Base-by-base conservation (phyloP, 2,329 filamentous ascomycete genomes). In the Chrysoporthe puriensis region DNA sequence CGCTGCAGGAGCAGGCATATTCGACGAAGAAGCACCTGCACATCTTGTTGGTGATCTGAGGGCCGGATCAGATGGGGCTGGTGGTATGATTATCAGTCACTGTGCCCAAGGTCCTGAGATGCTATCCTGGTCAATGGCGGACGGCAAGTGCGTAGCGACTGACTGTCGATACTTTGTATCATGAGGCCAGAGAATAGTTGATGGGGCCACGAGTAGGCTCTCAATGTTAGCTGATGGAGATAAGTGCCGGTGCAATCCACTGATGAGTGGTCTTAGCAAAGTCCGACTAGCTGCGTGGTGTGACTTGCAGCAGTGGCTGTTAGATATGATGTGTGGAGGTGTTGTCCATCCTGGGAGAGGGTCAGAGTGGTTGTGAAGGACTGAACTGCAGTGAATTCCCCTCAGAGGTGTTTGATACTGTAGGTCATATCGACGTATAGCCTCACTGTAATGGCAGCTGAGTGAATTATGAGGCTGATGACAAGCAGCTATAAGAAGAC, bases 1-100 rank as follows among this genome's bases (percentile, higher is more conserved):
- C 34, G 21, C 16, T 14, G 50, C 66, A 68, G 16, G 21, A 42
- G 18, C 58, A 68, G 32, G 43, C 44, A 42, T 59, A 63, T 34
- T 68, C 57, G 5, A 63, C 42, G 40, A 57, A 68, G n/a, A 63
- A 34, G 40, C 66, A 68, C 32, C n/a, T 43, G 43, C 66, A 68
- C 66, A 68, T 68, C 8, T 66, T 62, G 64, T 6, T 9, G 26
- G 32, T 7, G 16, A n/a, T 57, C 18, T 13, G 11, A 54, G 50
- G 8, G n/a, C 44, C n/a, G 44, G 18, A 18, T 18, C 44, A 48
- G 44, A 18, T 48, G 21, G 21, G 13, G 48, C 8, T 52, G 48
- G 11, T 11, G 21, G 11, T 21, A 21, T 32, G 48, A 32, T 52
- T 2, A 11, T 52, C 26, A 21, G 26, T 26, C 9, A 26, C 5